Conservation (phyloP, 1,284 basidiomycete species). For the Hymenochaete sp. region DNA sequence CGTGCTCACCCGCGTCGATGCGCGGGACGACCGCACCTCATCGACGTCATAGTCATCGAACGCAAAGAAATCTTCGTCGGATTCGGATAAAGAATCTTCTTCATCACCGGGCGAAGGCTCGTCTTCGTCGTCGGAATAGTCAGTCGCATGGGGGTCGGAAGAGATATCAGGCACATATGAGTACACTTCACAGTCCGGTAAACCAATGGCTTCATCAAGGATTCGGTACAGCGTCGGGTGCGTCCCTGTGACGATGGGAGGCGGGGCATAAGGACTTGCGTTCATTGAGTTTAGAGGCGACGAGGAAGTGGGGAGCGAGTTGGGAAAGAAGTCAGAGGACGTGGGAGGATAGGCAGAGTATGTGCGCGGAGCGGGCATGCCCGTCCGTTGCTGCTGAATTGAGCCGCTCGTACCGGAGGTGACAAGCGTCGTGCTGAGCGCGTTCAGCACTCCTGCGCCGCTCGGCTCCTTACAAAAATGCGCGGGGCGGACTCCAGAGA, state of each 20-base stretch:
- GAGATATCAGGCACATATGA: conserved; percentile 92
- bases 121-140: conserved; percentile 70
- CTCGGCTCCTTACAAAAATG: conserved; percentile 84
- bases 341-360: conserved; percentile 76
- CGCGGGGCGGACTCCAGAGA: conserved; percentile 84
- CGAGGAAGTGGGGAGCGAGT: conserved; percentile 57
- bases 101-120: conserved; percentile 49
- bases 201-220: conserved; percentile 84
- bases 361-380: conserved; percentile 58
- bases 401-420: conserved; percentile 32
- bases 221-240: conserved; percentile 83
- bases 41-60: conserved; percentile 77
- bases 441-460: conserved; percentile 69
- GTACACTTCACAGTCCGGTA: conserved; percentile 92
- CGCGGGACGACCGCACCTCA: conserved; percentile 38
- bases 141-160: conserved; percentile 87
- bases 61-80: conserved; percentile 60
- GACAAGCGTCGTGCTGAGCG: conserved; percentile 71
- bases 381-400: conserved; percentile 40
- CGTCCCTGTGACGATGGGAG: conserved; percentile 38
- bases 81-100: conserved; percentile 49
- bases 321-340: conserved; percentile 65
- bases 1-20: conserved; percentile 19
- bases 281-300: conserved; percentile 52
- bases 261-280: conserved; percentile 57